Conservation (phyloP, 2,329 filamentous ascomycete genomes). For the Beauveria scarabaeidicola region DNA sequence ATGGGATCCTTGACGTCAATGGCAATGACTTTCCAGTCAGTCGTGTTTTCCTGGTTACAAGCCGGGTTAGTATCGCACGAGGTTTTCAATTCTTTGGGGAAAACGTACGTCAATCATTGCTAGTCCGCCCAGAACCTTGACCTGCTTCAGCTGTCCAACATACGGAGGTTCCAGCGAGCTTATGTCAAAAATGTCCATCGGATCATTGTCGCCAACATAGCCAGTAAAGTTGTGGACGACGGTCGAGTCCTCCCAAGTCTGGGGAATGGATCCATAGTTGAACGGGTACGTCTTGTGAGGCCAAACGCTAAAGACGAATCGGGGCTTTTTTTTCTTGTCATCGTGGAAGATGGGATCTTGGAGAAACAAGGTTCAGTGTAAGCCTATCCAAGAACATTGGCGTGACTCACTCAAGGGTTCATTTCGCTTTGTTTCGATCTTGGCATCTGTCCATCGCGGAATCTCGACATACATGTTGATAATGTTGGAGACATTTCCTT, state of each 20-base stretch:
- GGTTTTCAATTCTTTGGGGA: rapidly evolving
- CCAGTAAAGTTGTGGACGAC: conserved; percentile 30
- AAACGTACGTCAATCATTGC: conserved; percentile 28
- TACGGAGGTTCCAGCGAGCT: conserved; percentile 25
- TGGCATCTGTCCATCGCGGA: conserved; percentile 32
- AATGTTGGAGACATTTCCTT: conserved; percentile 24
- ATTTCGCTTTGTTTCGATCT: conserved; percentile 30
- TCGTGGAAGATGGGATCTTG: conserved; percentile 34
- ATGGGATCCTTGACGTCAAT: conserved; percentile 31
- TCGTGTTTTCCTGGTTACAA: conserved; percentile 22
- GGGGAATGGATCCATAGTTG: conserved; percentile 34
- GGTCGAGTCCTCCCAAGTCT: conserved; percentile 37
- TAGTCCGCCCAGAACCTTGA: conserved; percentile 33
- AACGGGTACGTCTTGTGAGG: conserved; percentile 36
- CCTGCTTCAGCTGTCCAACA: conserved; percentile 32
- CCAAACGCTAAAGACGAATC: conserved; percentile 34
- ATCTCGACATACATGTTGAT: conserved; percentile 34
- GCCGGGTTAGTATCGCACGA: background rate
- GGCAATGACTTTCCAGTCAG: conserved; percentile 33
- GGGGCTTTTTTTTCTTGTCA: conserved; percentile 25
- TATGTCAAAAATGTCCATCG: conserved; percentile 33
- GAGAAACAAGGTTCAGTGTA: no score
- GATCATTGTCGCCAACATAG: conserved; percentile 32
- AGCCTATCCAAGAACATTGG: no score
- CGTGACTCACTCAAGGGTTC: conserved; percentile 28